These are phyloP conservation scores for Sisymbrium irio DNA, from an alignment of 345 rosid species.

Conservation along the genomic window DNA sequence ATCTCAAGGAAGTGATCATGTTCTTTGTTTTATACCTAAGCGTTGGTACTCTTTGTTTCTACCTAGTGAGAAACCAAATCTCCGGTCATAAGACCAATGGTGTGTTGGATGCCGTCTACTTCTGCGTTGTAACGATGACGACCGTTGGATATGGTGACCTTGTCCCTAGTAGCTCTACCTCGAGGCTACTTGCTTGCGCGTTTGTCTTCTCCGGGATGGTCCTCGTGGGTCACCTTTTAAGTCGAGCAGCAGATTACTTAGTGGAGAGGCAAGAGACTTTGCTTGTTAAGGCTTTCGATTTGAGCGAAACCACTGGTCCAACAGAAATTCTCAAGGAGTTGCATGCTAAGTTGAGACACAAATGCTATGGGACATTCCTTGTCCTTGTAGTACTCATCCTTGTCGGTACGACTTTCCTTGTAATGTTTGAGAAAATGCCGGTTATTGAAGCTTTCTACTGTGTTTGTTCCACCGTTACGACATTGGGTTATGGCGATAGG, in stretches of 20 bases:
- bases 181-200: constrained; percentile 67
- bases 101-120: constrained; percentile 71
- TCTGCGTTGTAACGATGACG: constrained; percentile 86
- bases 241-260: constrained; percentile 74
- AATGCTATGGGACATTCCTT: constrained; percentile 43
- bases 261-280: constrained; percentile 82
- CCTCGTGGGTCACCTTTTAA: constrained; percentile 56
- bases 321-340: constrained; percentile 51
- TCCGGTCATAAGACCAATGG: constrained; percentile 61
- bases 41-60: constrained; percentile 62
- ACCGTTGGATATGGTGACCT: constrained; percentile 97
- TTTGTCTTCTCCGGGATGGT: constrained; percentile 85
- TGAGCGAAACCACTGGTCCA: constrained; percentile 41
- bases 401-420: constrained; percentile 49
- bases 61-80: constrained; percentile 48
- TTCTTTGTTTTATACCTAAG: constrained; percentile 51
- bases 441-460: constrained; percentile 68
- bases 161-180: constrained; percentile 51
- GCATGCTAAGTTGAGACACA: constrained; percentile 51
- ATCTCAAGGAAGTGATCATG: constrained; percentile 42
- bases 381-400: constrained; percentile 45
- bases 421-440: constrained; percentile 43
- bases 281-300: constrained; percentile 60
- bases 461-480: constrained; percentile 76
- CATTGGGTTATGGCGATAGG: constrained; percentile 81